Evolutionary conservation across 1,284 basidiomycete species (phyloP).

Genomic region (Apiotrichum brassicae): DNA sequence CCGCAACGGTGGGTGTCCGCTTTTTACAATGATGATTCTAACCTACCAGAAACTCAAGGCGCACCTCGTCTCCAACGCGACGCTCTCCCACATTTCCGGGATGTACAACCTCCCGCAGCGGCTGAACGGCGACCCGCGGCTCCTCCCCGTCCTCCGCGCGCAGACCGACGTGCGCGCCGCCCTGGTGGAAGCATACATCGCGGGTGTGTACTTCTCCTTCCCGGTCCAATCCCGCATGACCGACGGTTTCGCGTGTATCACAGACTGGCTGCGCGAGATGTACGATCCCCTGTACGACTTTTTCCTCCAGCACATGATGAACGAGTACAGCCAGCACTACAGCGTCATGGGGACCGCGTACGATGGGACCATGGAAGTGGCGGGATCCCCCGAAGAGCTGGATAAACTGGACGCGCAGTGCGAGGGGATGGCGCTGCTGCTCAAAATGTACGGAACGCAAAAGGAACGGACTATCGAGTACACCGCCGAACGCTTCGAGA

Average conservation of each 20-base stretch:
- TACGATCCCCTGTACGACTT: conserved; percentile 41
- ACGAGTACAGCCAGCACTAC: conserved; percentile 29
- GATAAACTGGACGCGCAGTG: conserved; percentile 20
- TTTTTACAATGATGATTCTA: neutral
- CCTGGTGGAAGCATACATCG: conserved; percentile 43
- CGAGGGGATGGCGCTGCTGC: conserved; percentile 28
- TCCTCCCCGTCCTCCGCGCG: conserved; percentile 32
- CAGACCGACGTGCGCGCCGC: conserved; percentile 41
- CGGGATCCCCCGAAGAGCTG: conserved; percentile 23
- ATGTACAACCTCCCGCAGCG: conserved; percentile 38
- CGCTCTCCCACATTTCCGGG: conserved; percentile 38
- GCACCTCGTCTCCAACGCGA: conserved; percentile 41
- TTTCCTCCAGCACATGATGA: conserved; percentile 37
- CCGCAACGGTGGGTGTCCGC: conserved; percentile 33
- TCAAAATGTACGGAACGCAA: conserved; percentile 21
- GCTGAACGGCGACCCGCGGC: conserved; percentile 27
- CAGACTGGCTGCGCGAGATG: conserved; percentile 39
- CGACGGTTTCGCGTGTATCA: conserved; percentile 24
- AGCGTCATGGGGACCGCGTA: conserved; percentile 18
- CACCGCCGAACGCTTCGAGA: conserved; percentile 28
- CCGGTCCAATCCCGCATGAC: conserved; percentile 19
- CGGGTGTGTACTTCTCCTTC: conserved; percentile 37
- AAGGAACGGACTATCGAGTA: conserved; percentile 21
- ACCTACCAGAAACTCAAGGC: conserved; percentile 40
- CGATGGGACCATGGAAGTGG: conserved; percentile 23